phyloP scores from a whole-genome alignment of 352 stramenopile genomes.

The Aphanomyces invadans region DNA sequence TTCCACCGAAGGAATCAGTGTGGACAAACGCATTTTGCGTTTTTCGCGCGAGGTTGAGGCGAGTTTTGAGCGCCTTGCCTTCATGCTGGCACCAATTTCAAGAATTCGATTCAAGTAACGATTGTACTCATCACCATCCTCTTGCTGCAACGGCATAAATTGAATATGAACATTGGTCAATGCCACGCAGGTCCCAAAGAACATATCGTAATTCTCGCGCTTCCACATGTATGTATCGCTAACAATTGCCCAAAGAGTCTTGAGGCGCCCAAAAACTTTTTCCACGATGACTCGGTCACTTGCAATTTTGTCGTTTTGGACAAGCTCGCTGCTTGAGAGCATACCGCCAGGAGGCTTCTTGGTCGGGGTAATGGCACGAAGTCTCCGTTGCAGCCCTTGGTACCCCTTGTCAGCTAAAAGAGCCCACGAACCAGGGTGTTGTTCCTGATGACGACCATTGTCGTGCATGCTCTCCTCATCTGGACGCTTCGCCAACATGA shows the following conservation, averaged over 20 bases:
- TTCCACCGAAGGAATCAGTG: not conserved
- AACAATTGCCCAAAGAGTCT: not conserved
- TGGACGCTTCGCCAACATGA: not conserved
- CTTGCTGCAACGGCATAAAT: not conserved
- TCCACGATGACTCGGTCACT: constrained; percentile 1
- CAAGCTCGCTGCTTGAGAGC: not conserved
- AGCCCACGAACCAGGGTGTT: not conserved
- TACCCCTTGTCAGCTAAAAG: constrained; percentile 26
- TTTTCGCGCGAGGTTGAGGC: not conserved
- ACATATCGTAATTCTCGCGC: not conserved
- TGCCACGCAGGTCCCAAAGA: not conserved
- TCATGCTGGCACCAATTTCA: not conserved
- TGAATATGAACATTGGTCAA: not conserved
- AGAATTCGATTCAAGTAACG: not conserved
- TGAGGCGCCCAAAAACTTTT: not conserved
- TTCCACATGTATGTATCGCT: not conserved
- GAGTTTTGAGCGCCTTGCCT: not conserved
- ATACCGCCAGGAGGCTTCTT: not conserved
- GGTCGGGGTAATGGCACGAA: not conserved
- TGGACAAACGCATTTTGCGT: not conserved
- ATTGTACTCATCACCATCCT: not conserved
- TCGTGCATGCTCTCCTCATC: not conserved
- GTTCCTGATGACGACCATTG: too few species aligned
- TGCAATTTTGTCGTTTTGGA: not conserved
- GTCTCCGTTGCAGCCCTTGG: not conserved